phyloP scores from a whole-genome alignment of 768 basidiomycete species.

The Mycena sanguinolenta region DNA sequence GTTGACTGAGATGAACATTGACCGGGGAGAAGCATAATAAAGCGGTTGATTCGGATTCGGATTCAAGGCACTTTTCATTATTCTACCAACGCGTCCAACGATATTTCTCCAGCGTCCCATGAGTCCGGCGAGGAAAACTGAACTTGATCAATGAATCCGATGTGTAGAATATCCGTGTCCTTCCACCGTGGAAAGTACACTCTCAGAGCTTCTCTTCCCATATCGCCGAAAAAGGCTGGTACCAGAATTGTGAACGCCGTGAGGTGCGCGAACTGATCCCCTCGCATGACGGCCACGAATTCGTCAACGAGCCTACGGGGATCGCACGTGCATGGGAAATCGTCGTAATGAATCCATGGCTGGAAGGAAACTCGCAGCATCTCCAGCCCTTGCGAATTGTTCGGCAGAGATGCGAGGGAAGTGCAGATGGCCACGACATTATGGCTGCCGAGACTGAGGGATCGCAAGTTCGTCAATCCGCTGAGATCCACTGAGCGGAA shows the following conservation, averaged over 20 bases:
- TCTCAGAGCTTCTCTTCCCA: background rate
- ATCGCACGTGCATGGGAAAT: slow-evolving; percentile 8
- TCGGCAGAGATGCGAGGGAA: background rate
- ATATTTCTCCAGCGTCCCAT: slow-evolving; percentile 3
- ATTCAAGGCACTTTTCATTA: background rate
- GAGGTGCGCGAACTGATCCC: background rate
- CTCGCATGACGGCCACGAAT: background rate
- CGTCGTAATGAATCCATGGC: slow-evolving; percentile 14
- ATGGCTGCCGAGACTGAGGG: slow-evolving; percentile 8
- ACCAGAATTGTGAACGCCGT: background rate
- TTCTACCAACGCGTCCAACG: background rate
- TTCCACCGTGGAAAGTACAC: slow-evolving; percentile 24
- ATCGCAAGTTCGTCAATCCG: background rate
- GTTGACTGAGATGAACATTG: too few species aligned
- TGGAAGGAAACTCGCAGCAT: background rate
- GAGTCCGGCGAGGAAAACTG: background rate
- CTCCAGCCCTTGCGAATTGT: background rate
- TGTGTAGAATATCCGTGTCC: slow-evolving; percentile 6
- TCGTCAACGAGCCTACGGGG: background rate
- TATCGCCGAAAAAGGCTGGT: slow-evolving; percentile 1
- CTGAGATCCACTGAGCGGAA: slow-evolving; percentile 19
- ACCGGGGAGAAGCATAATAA: too few species aligned
- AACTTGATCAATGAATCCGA: background rate
- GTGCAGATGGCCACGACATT: slow-evolving; percentile 2
- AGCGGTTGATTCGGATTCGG: too few species aligned